Percentiles rank a stretch among this genome's conserved stretches.
Evolutionary conservation across 2,329 filamentous ascomycete genomes (phyloP).

Genomic region (Fusarium kyushuense): DNA sequence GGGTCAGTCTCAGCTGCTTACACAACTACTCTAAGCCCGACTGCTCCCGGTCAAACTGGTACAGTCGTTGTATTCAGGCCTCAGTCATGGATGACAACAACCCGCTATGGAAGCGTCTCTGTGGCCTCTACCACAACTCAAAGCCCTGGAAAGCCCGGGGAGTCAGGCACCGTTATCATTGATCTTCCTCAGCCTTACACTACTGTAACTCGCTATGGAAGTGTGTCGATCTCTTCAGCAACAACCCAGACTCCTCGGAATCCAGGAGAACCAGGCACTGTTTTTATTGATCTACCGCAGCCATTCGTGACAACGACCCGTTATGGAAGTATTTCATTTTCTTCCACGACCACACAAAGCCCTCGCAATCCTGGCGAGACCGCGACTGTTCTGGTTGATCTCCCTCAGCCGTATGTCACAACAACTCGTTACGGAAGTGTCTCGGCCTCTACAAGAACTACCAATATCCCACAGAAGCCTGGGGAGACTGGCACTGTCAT

Average conservation of each 20-base stretch:
- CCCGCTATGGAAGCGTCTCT: slow-evolving; percentile 7
- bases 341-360: neutral
- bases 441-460: neutral
- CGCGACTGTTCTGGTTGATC: neutral
- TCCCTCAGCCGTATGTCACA: neutral
- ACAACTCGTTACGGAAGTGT: neutral
- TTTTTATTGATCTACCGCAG: neutral
- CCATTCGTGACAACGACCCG: neutral
- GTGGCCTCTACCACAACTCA: neutral
- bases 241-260: neutral
- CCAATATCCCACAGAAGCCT: neutral
- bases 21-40: neutral
- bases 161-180: neutral
- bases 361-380: neutral
- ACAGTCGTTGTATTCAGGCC: neutral
- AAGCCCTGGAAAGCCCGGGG: neutral
- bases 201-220: neutral
- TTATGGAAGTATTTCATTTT: neutral
- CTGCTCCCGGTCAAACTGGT: neutral
- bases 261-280: neutral
- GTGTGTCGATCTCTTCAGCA: neutral
- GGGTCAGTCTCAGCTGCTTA: neutral
- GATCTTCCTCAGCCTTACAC: slow-evolving; percentile 1
- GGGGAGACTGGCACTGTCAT: slow-evolving; percentile 4
- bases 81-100: neutral